Base-by-base conservation (phyloP, 2,329 filamentous ascomycete species). In the Fusarium sambucinum region DNA sequence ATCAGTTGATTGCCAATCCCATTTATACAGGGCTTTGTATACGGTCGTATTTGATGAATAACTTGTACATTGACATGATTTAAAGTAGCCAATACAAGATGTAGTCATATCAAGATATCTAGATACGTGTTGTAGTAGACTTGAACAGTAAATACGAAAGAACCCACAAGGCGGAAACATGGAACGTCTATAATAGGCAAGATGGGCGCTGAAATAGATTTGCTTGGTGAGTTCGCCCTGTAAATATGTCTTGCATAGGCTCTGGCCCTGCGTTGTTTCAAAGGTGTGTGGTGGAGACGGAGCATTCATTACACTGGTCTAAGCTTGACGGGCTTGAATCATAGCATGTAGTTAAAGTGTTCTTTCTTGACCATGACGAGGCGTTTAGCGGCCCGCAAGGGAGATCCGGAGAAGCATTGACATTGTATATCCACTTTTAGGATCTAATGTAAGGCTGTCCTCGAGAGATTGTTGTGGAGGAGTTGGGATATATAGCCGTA, bases 41-140 rank as follows among this genome's bases (percentile, higher is more conserved):
- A 45, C 25, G 17, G 48, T 25, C 46, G 66, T 67, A 21, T 45
- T 27, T 33, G 38, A 42, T 59, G 19, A 55, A 29, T 32, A 41
- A 17, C 5, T 51, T 55, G 25, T 29, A 21, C 17, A 17, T 32
- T 29, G 25, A 4, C 4, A n/a, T 13, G 14, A 37, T 16, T 32
- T 56, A 30, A 14, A 51, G 38, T 29, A 42, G 32, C 2, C 21
- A 21, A 35, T 21, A 32, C 30, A n/a, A 4, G 25, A n/a, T 46
- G 35, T 19, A 35, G 41, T 11, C 3, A 29, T 27, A 29, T 54
- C 45, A 17, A n/a, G n/a, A n/a, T n/a, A n/a, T n/a, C n/a, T n/a
- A n/a, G n/a, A n/a, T n/a, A n/a, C n/a, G n/a, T n/a, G n/a, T n/a
- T n/a, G n/a, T n/a, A n/a, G n/a, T n/a, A n/a, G n/a, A n/a, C n/a